Conservation (phyloP, 371 early-diverging fungal species). For the Saksenaea oblongispora region DNA sequence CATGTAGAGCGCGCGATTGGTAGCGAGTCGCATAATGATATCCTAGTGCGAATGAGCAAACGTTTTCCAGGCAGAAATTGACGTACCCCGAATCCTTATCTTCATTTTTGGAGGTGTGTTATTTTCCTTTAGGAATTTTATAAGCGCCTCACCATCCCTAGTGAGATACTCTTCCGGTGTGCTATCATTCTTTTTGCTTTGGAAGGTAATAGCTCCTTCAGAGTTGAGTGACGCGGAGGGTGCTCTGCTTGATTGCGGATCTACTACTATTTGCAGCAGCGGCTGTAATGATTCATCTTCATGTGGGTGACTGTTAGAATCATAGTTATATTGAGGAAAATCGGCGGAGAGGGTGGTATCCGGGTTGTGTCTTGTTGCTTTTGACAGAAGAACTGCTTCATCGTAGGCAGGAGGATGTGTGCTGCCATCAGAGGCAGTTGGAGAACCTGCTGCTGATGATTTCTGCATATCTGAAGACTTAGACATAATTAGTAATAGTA, state of each 20-base stretch:
- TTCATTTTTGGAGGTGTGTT: slow-evolving; percentile 38
- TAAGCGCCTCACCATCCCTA: slow-evolving; percentile 43
- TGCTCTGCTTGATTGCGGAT: neutral
- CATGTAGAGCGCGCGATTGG: neutral
- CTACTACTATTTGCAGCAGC: neutral
- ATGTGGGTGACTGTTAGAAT: neutral
- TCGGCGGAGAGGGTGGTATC: neutral
- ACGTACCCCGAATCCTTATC: slow-evolving; percentile 38
- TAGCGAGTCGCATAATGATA: neutral
- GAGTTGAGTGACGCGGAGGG: neutral
- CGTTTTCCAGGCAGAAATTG: neutral
- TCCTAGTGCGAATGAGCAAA: neutral
- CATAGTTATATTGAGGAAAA: neutral
- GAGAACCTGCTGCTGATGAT: neutral
- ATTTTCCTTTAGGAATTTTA: slow-evolving; percentile 39
- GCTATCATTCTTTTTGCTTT: neutral
- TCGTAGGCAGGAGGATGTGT: neutral
- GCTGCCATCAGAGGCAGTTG: neutral
- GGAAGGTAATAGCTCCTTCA: neutral
- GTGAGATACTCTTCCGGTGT: slow-evolving; percentile 43
- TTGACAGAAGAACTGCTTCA: neutral
- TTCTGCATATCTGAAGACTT: neutral
- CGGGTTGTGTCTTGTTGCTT: neutral
- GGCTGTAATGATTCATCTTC: neutral
- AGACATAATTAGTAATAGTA: neutral